Conservation (phyloP, 306 rosid genomes). For the Luffa acutangula region DNA sequence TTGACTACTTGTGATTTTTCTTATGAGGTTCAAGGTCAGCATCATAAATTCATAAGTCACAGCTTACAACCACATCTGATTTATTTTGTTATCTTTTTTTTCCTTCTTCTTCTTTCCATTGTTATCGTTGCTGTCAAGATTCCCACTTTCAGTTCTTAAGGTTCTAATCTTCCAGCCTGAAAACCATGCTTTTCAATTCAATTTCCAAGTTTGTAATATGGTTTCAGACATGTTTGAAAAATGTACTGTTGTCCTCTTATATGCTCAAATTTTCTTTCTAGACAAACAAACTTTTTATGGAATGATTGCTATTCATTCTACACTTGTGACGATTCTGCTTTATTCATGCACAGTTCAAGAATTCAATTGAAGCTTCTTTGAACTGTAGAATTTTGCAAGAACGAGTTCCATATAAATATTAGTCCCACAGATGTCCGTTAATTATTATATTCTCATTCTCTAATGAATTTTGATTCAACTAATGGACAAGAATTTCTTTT, state of each 20-base stretch:
- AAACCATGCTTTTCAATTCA: neutral
- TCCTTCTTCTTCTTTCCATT: neutral
- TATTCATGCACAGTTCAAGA: neutral
- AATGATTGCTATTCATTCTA: neutral
- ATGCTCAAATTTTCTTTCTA: neutral
- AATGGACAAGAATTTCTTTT: neutral
- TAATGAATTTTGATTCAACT: neutral
- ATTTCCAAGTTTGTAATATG: neutral
- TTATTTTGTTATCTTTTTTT: neutral
- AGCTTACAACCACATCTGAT: neutral
- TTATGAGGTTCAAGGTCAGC: slow-evolving; percentile 8
- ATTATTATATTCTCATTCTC: neutral
- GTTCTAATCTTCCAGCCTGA: neutral
- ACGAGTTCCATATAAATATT: neutral
- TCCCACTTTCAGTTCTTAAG: neutral
- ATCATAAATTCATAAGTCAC: neutral
- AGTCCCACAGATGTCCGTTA: neutral
- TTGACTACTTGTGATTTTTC: slow-evolving; percentile 12
- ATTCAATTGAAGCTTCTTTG: neutral
- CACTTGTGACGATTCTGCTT: neutral
- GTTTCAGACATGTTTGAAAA: neutral
- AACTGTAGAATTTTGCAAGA: neutral
- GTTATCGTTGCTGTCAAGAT: neutral
- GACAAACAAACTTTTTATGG: neutral
- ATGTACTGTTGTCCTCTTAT: neutral